These are phyloP conservation scores for Camptophora hylomeconis DNA, from an alignment of 2,329 filamentous ascomycete genomes.

Conservation along the genomic window DNA sequence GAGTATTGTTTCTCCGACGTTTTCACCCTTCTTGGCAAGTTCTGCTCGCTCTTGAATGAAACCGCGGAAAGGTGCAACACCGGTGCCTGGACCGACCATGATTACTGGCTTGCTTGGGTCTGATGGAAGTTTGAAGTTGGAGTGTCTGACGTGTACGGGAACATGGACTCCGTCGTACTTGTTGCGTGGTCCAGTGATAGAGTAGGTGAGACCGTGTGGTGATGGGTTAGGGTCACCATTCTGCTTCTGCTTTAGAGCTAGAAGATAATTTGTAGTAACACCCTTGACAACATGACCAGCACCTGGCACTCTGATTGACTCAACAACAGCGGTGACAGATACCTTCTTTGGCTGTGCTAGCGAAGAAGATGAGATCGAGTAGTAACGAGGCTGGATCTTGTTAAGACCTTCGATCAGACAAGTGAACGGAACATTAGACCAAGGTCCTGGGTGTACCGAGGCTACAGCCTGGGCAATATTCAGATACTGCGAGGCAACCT, in stretches of 20 bases:
- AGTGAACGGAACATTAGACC: slow-evolving; percentile 81
- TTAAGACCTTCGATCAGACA: slow-evolving; percentile 84
- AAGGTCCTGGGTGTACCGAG: slow-evolving; percentile 58
- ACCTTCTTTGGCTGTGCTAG: slow-evolving; percentile 88
- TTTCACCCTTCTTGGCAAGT: slow-evolving; percentile 64
- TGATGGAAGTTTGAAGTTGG: slow-evolving; percentile 97
- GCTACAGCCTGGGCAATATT: slow-evolving; percentile 82
- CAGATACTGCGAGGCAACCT: slow-evolving; percentile 66
- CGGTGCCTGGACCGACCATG: slow-evolving; percentile 91
- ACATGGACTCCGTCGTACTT: slow-evolving; percentile 95
- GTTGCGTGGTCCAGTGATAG: slow-evolving; percentile 79
- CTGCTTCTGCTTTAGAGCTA: slow-evolving; percentile 93
- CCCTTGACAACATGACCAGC: slow-evolving; percentile 73
- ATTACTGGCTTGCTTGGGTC: slow-evolving; percentile 89
- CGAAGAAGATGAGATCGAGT: slow-evolving; percentile 97
- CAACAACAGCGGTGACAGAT: slow-evolving; percentile 87
- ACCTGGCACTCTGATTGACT: slow-evolving; percentile 65
- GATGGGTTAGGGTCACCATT: slow-evolving; percentile 73
- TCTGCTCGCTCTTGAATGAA: slow-evolving; percentile 90
- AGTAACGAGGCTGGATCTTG: slow-evolving; percentile 96
- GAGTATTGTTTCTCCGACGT: slow-evolving; percentile 74
- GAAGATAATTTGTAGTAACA: slow-evolving; percentile 90
- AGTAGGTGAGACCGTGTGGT: slow-evolving; percentile 72
- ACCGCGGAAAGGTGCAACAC: slow-evolving; percentile 88
- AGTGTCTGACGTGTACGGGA: slow-evolving; percentile 90